Percentiles rank a stretch among this genome's conserved stretches.
phyloP scores from a whole-genome alignment of 2,329 filamentous ascomycete species.

The Erysiphe pulchra region DNA sequence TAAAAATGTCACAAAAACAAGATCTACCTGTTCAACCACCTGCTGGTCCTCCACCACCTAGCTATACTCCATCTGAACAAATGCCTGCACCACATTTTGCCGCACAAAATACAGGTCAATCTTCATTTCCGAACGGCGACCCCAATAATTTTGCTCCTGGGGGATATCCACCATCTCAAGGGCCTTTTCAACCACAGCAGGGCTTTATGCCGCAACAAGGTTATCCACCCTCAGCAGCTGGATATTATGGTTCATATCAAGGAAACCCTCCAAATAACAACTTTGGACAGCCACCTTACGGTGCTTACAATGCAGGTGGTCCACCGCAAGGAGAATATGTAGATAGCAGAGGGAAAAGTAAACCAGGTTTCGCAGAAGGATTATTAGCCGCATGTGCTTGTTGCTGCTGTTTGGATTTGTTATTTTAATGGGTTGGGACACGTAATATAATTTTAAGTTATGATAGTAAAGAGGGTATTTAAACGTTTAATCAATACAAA shows the following conservation, averaged over 20 bases:
- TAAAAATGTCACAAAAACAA: not conserved
- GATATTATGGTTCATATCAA: constrained; percentile 4
- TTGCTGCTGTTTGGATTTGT: constrained; percentile 24
- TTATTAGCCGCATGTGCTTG: constrained; percentile 20
- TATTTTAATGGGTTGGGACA: constrained; percentile 16
- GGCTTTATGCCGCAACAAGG: not conserved
- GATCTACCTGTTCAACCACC: not conserved
- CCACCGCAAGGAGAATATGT: constrained; percentile 16
- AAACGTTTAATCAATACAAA: no score
- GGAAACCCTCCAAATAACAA: constrained; percentile 3
- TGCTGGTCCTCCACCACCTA: not conserved
- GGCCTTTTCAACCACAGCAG: not conserved
- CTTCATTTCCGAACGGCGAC: no score
- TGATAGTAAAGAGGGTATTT: no score
- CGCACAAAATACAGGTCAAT: no score
- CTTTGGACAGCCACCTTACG: not conserved
- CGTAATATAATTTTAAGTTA: no score
- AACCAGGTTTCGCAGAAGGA: constrained; percentile 10
- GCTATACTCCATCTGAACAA: not conserved
- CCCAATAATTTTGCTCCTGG: not conserved
- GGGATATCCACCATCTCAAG: no score
- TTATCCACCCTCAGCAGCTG: constrained; percentile 1
- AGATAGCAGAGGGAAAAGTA: constrained; percentile 11
- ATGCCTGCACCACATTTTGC: not conserved
- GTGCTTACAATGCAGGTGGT: constrained; percentile 7